Evolutionary conservation across 1,139 yeast species (phyloP).

Genomic region (Taphrina flavorubra): DNA sequence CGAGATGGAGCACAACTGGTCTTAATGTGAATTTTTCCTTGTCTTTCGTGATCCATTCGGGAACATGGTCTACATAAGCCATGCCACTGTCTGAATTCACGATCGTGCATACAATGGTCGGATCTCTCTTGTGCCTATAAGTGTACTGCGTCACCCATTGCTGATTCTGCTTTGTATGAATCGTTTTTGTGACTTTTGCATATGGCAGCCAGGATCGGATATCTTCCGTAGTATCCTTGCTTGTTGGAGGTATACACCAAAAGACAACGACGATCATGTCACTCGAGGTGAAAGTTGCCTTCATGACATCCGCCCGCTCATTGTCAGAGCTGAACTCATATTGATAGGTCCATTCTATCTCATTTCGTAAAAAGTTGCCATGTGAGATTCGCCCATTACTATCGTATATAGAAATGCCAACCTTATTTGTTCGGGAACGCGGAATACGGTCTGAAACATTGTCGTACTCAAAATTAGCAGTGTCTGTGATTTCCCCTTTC

Average conservation of each 20-base stretch:
- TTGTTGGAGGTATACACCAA: constrained; percentile 18
- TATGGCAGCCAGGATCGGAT: constrained; percentile 1
- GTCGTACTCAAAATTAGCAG: constrained; percentile 9
- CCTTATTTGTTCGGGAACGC: background rate
- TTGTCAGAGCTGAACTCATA: constrained; percentile 2
- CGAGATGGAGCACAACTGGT: constrained; percentile 19
- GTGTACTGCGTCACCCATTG: constrained; percentile 24
- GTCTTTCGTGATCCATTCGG: constrained; percentile 28
- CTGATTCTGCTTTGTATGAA: constrained; percentile 5
- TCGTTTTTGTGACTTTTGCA: constrained; percentile 8
- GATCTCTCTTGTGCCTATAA: constrained; percentile 20
- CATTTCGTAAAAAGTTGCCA: constrained; percentile 1
- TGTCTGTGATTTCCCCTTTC: background rate
- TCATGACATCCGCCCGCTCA: constrained; percentile 6
- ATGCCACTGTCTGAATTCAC: background rate
- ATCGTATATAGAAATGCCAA: background rate
- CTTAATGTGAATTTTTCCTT: constrained; percentile 2
- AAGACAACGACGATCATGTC: background rate
- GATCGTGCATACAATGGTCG: background rate
- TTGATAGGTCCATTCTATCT: background rate
- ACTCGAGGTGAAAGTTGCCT: constrained; percentile 1
- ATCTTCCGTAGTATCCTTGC: background rate
- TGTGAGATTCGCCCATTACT: constrained; percentile 8
- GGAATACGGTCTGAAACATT: constrained; percentile 1
- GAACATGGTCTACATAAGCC: background rate